Conservation (phyloP, 139 green algal genomes). For the Zygnema cylindricum region DNA sequence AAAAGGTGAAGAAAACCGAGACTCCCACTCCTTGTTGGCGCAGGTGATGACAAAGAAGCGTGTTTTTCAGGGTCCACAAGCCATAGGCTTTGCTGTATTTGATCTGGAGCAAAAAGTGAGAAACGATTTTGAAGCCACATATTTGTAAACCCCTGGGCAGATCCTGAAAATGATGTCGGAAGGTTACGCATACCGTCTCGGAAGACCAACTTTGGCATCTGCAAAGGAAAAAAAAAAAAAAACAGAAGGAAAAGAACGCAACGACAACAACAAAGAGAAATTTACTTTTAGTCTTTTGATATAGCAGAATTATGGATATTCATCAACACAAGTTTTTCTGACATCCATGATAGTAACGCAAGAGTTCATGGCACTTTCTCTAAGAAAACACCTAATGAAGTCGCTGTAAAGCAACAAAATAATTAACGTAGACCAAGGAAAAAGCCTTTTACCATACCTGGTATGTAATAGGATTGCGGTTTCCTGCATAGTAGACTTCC, state of each 20-base stretch:
- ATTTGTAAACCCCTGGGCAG: not conserved
- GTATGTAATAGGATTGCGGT: conserved; percentile 33
- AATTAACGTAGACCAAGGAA: conserved; percentile 8
- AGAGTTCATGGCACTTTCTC: too few relatives aligned
- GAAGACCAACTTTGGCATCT: conserved; percentile 63
- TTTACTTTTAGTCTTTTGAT: too few relatives aligned
- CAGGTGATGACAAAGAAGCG: not conserved
- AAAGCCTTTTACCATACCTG: not conserved
- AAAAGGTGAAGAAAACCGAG: conserved; percentile 53
- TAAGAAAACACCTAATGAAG: too few relatives aligned
- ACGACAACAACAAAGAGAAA: too few relatives aligned
- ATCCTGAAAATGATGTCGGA: conserved; percentile 36
- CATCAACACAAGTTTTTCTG: not conserved
- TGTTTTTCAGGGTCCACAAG: not conserved
- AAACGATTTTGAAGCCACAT: conserved; percentile 63
- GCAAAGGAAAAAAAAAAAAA: conserved; percentile 14
- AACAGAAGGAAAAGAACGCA: too few relatives aligned
- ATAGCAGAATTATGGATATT: not conserved
- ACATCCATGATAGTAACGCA: not conserved
- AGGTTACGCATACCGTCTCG: conserved; percentile 55
- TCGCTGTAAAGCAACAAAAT: too few relatives aligned
- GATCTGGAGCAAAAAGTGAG: conserved; percentile 51
- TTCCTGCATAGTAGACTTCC: conserved; percentile 29
- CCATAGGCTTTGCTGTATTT: conserved; percentile 62
- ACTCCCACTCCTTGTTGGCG: conserved; percentile 4